Base-by-base conservation (phyloP, 179 eudicot species). In the Spergularia azorica region DNA sequence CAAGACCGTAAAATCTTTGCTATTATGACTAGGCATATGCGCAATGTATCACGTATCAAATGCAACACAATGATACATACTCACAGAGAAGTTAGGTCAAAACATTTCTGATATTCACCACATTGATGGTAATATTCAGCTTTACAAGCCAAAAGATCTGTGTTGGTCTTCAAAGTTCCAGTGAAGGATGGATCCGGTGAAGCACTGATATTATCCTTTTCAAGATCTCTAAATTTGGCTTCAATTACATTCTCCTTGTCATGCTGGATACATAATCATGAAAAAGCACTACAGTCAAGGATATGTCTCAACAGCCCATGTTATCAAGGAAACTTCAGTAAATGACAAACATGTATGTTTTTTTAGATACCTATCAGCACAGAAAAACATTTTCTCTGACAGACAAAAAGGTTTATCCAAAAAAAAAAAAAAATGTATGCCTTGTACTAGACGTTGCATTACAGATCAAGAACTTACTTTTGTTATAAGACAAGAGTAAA, bases 21-120 rank as follows among this genome's bases (percentile, higher is more conserved):
- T 6, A 66, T 10, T 66, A 52, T 6, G 26, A 60, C 63, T 60
- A 9, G 63, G 4, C 63, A 60, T 60, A 58, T 17, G 21, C 63
- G 7, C 17, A n/a, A 5, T 58, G 18, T 17, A 58, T 17, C 63
- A 17, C 18, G 6, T 60, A 21, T 17, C 1, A 10, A 58, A 60
- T 21, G 21, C 67, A 71, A 52, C 14, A 66, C 55, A 79, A 57
- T 55, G 20, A 60, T 66, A 80, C 16, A 71, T 59, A 85, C 97
- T 85, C 79, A 95, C 99, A 81, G 77, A 2, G 98, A 84, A 67
- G 98, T 95, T 79, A 95, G 85, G 65, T 95, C 98, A 70, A 95
- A 95, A 81, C 99, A 93, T 88, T 93, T 93, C 77, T 95, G 98
- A 79, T 93, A 94, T 89, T 93, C 98, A 77, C 98, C 98, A 84